Evolutionary conservation across 164 flowering plant genomes (phyloP), one percentile per base, ranked within the genome.

Genomic region (Akebia trifoliata): DNA sequence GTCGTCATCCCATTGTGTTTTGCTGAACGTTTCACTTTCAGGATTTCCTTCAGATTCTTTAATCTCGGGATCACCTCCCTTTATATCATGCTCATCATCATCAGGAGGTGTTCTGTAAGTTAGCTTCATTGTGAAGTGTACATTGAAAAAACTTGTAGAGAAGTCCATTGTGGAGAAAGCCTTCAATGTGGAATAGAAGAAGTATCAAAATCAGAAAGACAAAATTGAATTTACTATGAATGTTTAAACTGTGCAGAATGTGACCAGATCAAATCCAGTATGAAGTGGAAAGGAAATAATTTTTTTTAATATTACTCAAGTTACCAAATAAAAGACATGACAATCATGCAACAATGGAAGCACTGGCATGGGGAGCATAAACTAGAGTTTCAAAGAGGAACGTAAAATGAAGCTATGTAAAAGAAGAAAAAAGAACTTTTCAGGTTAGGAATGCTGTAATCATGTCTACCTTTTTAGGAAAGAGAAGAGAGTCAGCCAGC

Each of bases 1-100:
- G 67, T 86, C 93, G 71, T 84, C 96, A 75, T 94, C 99, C 99
- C 99, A 94, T 48, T 82, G 89, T 37, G 64, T 47, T 74, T 59
- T 83, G 29, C 20, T 71, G 57, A 42, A 77, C 17, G 47, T 61
- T 2, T 69, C 76, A 69, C 36, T 64, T 53, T 62, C 79, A 50
- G 62, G 42, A 60, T 56, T 60, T 53, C 37, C 75, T 36, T 57
- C 73, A 62, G 78, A 62, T 49, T 72, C 83, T n/a, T 58, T 35
- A 30, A 46, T 62, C 38, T 76, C 89, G 58, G 73, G 48, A 61
- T 78, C 81, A 71, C 48, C 57, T 58, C 52, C 74, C 54, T 67
- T 69, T 10, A 72, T 50, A 44, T 58, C 70, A 69, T 77, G 79
- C 60, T 77, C 75, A 63, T 75, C 88, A 20, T 83, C 87, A 64